Conservation (phyloP, 495 filamentous ascomycete genomes). For the Pseudotulostoma volvatum region DNA sequence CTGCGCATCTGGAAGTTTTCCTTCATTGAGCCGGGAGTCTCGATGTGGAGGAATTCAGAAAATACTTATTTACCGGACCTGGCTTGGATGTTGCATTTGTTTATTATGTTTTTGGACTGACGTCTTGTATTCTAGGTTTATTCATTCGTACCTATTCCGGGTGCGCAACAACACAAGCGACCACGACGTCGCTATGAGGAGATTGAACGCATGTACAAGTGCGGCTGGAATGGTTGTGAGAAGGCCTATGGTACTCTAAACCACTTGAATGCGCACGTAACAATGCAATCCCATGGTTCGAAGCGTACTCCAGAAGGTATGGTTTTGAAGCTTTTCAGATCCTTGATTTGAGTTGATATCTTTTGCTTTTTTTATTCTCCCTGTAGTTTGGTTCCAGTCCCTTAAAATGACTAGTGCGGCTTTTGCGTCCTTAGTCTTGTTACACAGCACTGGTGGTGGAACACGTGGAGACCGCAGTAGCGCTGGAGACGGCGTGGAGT, state of each 20-base stretch:
- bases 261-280: constrained; percentile 92
- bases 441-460: constrained; percentile 28
- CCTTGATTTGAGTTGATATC: constrained; percentile 1
- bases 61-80: constrained; percentile 3
- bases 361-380: not conserved
- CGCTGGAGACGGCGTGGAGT: constrained; percentile 24
- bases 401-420: constrained; percentile 19
- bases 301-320: constrained; percentile 95
- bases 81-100: constrained; percentile 1
- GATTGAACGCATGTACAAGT: constrained; percentile 99
- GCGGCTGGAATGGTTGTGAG: constrained; percentile 94
- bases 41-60: constrained; percentile 3
- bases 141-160: constrained; percentile 95
- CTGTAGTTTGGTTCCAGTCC: constrained; percentile 8
- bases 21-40: not conserved
- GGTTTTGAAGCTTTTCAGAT: constrained; percentile 13
- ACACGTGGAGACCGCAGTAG: constrained; percentile 30
- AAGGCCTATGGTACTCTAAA: constrained; percentile 96
- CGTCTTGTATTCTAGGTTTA: constrained; percentile 57
- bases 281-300: constrained; percentile 86
- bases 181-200: constrained; percentile 91
- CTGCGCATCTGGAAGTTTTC: constrained; percentile 2
- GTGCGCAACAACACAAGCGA: constrained; percentile 92
- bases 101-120: constrained; percentile 1
- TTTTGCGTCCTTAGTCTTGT: constrained; percentile 29